Percentiles rank a stretch among this genome's conserved stretches.
phyloP scores from a whole-genome alignment of 1,284 basidiomycete genomes.

The Pseudomicrostroma phylloplanum region DNA sequence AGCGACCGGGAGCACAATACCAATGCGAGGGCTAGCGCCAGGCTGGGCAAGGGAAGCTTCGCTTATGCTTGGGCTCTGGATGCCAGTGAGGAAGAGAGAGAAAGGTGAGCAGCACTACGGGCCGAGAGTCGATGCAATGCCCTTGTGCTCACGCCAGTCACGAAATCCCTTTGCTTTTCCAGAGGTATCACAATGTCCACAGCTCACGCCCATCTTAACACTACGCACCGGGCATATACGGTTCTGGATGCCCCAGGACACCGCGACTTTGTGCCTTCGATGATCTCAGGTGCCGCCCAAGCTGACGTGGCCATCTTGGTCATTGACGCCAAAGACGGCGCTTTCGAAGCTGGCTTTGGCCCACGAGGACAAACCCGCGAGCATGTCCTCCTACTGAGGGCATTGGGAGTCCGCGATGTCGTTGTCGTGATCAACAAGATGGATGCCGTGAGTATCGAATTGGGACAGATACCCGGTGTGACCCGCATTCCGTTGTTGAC shows the following conservation, averaged over 20 bases:
- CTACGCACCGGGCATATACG: slow-evolving; percentile 72
- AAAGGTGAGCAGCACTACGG: slow-evolving; percentile 56
- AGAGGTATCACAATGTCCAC: slow-evolving; percentile 98
- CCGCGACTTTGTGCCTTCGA: slow-evolving; percentile 95
- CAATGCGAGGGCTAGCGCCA: slow-evolving; percentile 85
- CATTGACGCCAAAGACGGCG: slow-evolving; percentile 79
- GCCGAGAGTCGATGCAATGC: too few species aligned
- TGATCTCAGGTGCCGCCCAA: slow-evolving; percentile 96
- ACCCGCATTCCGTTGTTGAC: neutral
- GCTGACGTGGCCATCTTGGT: slow-evolving; percentile 95
- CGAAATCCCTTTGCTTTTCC: neutral
- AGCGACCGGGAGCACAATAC: slow-evolving; percentile 75
- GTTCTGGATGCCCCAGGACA: slow-evolving; percentile 94
- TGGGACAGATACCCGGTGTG: neutral
- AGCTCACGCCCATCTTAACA: slow-evolving; percentile 74
- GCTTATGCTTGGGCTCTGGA: slow-evolving; percentile 98
- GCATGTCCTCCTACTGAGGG: slow-evolving; percentile 83
- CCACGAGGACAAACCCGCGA: slow-evolving; percentile 94
- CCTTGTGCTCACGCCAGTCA: too few species aligned
- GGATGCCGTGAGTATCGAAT: slow-evolving; percentile 55
- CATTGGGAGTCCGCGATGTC: slow-evolving; percentile 87
- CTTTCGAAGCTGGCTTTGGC: slow-evolving; percentile 93
- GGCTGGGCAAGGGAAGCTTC: slow-evolving; percentile 87
- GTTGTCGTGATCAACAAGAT: slow-evolving; percentile 92
- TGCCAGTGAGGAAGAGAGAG: slow-evolving; percentile 83